These are phyloP conservation scores for Colletotrichum lupini DNA, from an alignment of 2,329 filamentous ascomycete species.

Conservation along the genomic window DNA sequence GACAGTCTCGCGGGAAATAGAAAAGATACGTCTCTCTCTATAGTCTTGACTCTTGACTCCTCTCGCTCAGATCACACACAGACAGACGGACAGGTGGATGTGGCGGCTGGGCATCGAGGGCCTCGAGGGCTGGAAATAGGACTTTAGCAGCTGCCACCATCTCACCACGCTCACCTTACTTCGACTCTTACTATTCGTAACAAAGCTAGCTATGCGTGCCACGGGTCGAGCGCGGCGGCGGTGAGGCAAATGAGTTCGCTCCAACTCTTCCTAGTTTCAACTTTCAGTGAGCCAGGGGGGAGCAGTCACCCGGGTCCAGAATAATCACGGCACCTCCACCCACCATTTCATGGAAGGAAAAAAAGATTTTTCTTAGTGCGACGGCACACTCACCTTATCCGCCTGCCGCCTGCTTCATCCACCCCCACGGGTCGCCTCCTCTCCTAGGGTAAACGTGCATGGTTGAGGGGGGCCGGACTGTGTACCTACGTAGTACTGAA, in stretches of 20 bases:
- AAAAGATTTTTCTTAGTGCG: neutral
- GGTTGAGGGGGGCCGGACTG: slow-evolving; percentile 10
- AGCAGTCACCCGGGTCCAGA: slow-evolving; percentile 23
- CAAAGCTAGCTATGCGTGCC: slow-evolving; percentile 10
- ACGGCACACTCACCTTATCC: slow-evolving; percentile 1
- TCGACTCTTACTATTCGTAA: neutral
- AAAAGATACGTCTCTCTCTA: neutral
- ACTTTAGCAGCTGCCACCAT: slow-evolving; percentile 6
- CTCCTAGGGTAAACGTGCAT: slow-evolving; percentile 12
- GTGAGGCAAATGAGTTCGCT: slow-evolving; percentile 28
- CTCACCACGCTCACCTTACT: neutral
- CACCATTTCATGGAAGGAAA: neutral
- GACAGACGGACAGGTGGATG: neutral
- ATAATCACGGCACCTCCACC: neutral
- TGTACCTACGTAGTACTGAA: neutral
- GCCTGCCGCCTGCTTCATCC: slow-evolving; percentile 2
- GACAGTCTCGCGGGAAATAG: neutral
- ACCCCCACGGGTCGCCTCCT: neutral
- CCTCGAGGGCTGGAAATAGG: slow-evolving; percentile 13
- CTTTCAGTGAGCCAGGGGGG: neutral
- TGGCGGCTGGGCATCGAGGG: neutral
- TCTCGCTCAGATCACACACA: neutral
- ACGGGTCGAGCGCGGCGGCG: slow-evolving; percentile 20
- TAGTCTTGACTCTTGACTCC: neutral
- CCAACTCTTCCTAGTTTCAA: slow-evolving; percentile 8